Evolutionary conservation across 1,284 basidiomycete genomes (phyloP).

Genomic region (Paramarasmius palmivorus): DNA sequence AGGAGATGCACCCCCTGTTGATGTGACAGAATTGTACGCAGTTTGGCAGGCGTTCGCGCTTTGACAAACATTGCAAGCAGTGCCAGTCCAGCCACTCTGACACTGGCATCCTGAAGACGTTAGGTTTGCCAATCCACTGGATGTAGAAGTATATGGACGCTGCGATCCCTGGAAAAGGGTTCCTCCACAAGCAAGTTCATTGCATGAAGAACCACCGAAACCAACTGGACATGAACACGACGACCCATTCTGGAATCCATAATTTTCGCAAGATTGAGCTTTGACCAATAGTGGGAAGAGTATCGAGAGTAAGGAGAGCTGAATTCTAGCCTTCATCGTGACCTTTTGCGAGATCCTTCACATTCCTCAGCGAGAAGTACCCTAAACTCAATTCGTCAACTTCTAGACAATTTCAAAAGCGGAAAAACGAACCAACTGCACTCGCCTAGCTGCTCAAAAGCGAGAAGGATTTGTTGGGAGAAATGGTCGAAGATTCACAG

Average conservation of each 20-base stretch:
- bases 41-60: constrained; percentile 60
- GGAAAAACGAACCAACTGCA: no score
- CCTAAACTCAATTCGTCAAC: no score
- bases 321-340: neutral
- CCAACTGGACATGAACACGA: constrained; percentile 76
- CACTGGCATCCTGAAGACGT: constrained; percentile 67
- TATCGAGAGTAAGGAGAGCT: constrained; percentile 18
- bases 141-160: constrained; percentile 49
- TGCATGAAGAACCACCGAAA: constrained; percentile 72
- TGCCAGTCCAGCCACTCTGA: constrained; percentile 71
- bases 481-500: no score
- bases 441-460: no score
- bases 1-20: constrained; percentile 27
- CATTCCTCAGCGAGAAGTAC: neutral
- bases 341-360: neutral
- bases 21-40: constrained; percentile 45
- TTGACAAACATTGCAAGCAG: constrained; percentile 77
- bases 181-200: constrained; percentile 74
- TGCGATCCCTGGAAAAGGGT: constrained; percentile 71
- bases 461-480: no score
- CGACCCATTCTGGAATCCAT: constrained; percentile 56
- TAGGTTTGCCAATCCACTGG: constrained; percentile 57
- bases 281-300: constrained; percentile 20
- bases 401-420: no score
- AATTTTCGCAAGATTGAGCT: constrained; percentile 70